Evolutionary conservation across 805 yeast genomes (phyloP), one percentile per base, ranked within the genome.

Genomic region (Candida chilensis): DNA sequence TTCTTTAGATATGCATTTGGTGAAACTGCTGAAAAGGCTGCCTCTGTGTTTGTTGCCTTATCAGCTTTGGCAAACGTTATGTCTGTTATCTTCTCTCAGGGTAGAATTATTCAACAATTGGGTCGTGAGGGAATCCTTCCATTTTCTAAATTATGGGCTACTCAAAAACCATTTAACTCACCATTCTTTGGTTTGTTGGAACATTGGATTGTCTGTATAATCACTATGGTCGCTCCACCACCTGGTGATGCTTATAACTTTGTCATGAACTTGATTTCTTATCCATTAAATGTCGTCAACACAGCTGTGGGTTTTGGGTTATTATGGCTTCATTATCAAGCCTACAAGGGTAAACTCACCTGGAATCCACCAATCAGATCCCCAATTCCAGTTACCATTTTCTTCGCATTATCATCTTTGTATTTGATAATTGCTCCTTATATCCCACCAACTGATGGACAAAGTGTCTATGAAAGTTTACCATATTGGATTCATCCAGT

Each of bases 211-310:
- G 78, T 83, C 12, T 81, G 88, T 58, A 54, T 79, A 24, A 63
- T 84, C 31, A 76, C 86, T 29, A 73, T 85, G 36, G 47, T 82
- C 27, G 92, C 90, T 4, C 84, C 85, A 25, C 90, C 92, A 13
- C 83, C 88, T 16, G 94, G 92, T 34, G 94, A 83, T 48, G 94
- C 94, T 28, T 84, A 82, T 60, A 79, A 81, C 52, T 80, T 85
- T 50, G 74, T 84, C 41, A 51, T 81, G 52, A 83, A 85, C 54
- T 64, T 85, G 60, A 78, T 82, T 42, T 76, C 90, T 2, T 84
- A 84, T 51, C 90, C 94, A 29, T 69, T 78, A 58, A 79, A 84
- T 46, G 78, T 84, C 30, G 79, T 84, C 44, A 79, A 83, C 50
- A 59, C 77, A 18, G 61, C 64, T 27, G 74, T 84, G 24, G 76